Evolutionary conservation across 1,139 yeast species (phyloP).

Genomic region (Scheffersomyces insectosa): DNA sequence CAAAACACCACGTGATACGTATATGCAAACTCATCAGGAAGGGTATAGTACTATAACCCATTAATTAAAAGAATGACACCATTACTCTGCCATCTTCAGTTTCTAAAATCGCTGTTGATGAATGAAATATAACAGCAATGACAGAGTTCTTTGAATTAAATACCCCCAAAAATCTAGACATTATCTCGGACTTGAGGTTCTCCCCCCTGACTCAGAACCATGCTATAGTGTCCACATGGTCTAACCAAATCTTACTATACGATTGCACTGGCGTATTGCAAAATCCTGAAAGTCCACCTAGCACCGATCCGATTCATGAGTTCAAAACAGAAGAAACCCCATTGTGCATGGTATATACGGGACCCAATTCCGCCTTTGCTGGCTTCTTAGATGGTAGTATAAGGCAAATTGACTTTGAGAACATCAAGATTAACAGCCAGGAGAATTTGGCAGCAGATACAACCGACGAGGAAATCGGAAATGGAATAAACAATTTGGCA

Average conservation of each 20-base stretch:
- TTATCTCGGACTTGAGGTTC: constrained; percentile 20
- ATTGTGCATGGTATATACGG: constrained; percentile 8
- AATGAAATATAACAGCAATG: not conserved
- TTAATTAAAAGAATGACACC: too few species aligned
- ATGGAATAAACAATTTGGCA: constrained; percentile 33
- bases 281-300: constrained; percentile 6
- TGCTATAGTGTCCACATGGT: constrained; percentile 45
- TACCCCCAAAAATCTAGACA: constrained; percentile 24
- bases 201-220: constrained; percentile 24
- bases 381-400: constrained; percentile 46
- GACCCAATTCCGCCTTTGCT: constrained; percentile 24
- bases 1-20: too few species aligned
- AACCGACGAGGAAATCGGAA: constrained; percentile 14
- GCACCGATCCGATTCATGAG: constrained; percentile 4
- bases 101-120: too few species aligned
- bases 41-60: too few species aligned
- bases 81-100: too few species aligned
- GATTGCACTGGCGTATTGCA: constrained; percentile 15
- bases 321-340: constrained; percentile 10
- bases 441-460: constrained; percentile 7
- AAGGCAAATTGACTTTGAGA: constrained; percentile 44
- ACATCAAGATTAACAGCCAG: constrained; percentile 23
- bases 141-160: constrained; percentile 6
- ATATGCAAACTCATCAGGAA: too few species aligned
- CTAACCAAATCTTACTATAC: constrained; percentile 38